Conservation (phyloP, 1,139 yeast genomes). For the Casaregolazyma suthepensis region DNA sequence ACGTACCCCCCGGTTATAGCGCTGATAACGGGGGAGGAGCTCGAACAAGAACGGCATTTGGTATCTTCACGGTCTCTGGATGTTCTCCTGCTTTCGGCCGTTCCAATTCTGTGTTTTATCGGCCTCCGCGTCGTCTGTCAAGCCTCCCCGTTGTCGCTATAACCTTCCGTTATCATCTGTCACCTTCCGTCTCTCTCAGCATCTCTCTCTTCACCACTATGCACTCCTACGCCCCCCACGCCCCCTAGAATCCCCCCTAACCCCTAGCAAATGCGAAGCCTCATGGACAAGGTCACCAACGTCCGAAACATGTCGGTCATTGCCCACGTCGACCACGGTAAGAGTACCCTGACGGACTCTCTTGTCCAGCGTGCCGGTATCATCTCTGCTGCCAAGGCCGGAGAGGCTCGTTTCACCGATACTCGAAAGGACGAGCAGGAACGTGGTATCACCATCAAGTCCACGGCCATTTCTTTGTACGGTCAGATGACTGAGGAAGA, state of each 20-base stretch:
- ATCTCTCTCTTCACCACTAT: too few species aligned
- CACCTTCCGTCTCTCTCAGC: too few species aligned
- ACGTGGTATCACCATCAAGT: constrained; percentile 99
- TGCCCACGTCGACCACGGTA: constrained; percentile 99
- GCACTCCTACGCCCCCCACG: not conserved
- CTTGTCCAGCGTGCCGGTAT: constrained; percentile 99
- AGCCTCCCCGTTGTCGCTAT: too few species aligned
- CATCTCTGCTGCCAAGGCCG: constrained; percentile 98
- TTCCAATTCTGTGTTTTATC: too few species aligned
- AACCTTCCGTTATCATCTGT: too few species aligned
- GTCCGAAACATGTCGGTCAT: constrained; percentile 99
- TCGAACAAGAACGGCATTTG: not conserved
- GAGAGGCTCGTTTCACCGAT: constrained; percentile 99
- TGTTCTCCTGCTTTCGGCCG: too few species aligned
- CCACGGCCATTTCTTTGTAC: constrained; percentile 96
- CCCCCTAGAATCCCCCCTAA: not conserved
- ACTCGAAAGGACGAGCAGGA: constrained; percentile 99
- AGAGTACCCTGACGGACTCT: constrained; percentile 95
- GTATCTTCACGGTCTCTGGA: not conserved
- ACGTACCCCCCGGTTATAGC: not conserved
- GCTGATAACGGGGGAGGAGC: not conserved
- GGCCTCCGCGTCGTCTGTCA: too few species aligned
- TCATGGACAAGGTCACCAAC: constrained; percentile 99
- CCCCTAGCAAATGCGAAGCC: constrained; percentile 77
- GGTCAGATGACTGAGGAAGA: constrained; percentile 88